Evolutionary conservation across 768 basidiomycete species (phyloP).

Genomic region (Floccularia luteovirens): DNA sequence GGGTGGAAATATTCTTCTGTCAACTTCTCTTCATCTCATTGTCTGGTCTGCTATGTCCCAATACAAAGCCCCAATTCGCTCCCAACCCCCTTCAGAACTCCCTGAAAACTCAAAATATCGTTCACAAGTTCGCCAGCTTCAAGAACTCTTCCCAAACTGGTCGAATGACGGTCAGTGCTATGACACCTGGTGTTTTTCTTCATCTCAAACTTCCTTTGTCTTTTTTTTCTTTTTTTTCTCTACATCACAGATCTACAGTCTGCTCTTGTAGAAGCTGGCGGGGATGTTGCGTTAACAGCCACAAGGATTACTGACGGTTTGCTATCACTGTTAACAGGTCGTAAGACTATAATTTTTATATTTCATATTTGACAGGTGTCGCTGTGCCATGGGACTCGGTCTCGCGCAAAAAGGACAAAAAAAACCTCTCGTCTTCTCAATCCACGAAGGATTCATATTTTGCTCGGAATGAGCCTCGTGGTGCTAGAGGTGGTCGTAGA

Average conservation of each 20-base stretch:
- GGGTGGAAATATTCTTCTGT: slow-evolving; percentile 13
- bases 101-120: slow-evolving; percentile 39
- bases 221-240: slow-evolving; percentile 6
- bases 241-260: slow-evolving; percentile 57
- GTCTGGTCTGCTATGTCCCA: slow-evolving; percentile 38
- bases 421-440: slow-evolving; percentile 33
- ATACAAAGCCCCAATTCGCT: slow-evolving; percentile 41
- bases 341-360: slow-evolving; percentile 10
- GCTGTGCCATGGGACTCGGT: slow-evolving; percentile 81
- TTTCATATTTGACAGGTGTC: slow-evolving; percentile 37
- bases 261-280: slow-evolving; percentile 57
- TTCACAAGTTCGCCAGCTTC: slow-evolving; percentile 49
- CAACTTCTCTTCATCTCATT: slow-evolving; percentile 14
- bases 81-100: slow-evolving; percentile 23
- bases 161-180: slow-evolving; percentile 52
- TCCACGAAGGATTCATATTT: slow-evolving; percentile 46
- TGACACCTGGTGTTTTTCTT: slow-evolving; percentile 1
- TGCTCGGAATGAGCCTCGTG: slow-evolving; percentile 47
- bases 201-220: slow-evolving; percentile 8
- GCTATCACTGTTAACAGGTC: slow-evolving; percentile 9
- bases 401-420: slow-evolving; percentile 86
- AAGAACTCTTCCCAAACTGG: slow-evolving; percentile 67
- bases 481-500: slow-evolving; percentile 42
- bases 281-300: slow-evolving; percentile 64
- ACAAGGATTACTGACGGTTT: slow-evolving; percentile 73